Evolutionary conservation across 768 basidiomycete genomes (phyloP), one percentile per base, ranked within the genome.

Genomic region (Agrocybe praecox): DNA sequence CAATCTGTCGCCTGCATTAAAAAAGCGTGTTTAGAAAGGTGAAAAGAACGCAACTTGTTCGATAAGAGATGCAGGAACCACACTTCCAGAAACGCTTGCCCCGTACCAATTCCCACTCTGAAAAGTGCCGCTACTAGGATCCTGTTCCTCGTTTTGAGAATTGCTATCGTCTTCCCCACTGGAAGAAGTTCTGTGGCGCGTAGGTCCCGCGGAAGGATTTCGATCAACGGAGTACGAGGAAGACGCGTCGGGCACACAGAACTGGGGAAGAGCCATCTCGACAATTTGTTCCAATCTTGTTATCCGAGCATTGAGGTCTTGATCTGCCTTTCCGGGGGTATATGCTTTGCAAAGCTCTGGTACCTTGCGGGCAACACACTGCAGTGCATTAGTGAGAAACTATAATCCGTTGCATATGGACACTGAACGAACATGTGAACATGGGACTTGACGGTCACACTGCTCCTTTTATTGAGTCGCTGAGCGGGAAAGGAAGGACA

Each of bases 61-160:
- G 57, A 94, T 77, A 51, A 94, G 86, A 42, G 89, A 85, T 45
- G 81, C 87, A 26, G 91, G 87, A 32, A 90, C 89, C 62, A 94
- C 80, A 63, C 90, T 90, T n/a, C 90, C 90, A 2, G 88, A 87
- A 12, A 89, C 92, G 68, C 88, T 89, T 62, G 84, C 87, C 14
- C 92, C 92, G 62, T 87, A 93, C 92, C 92, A 94, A 70, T 86
- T 87, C 29, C 92, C 91, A 65, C 88, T 89, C 67, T 92, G 89
- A 64, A 92, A 90, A 18, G 84, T 83, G 17, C 91, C 92, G 43
- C 84, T 85, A 62, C 80, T 83, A 8, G 88, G 83, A 63, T 92
- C 90, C 55, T 90, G 87, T 48, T 90, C 91, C 51, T 92, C 90
- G 6, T 83, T 79, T 61, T 86, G 85, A n/a, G 89, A 91, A 48